phyloP scores from a whole-genome alignment of 805 yeast species.

The Yueomyces sinensis region DNA sequence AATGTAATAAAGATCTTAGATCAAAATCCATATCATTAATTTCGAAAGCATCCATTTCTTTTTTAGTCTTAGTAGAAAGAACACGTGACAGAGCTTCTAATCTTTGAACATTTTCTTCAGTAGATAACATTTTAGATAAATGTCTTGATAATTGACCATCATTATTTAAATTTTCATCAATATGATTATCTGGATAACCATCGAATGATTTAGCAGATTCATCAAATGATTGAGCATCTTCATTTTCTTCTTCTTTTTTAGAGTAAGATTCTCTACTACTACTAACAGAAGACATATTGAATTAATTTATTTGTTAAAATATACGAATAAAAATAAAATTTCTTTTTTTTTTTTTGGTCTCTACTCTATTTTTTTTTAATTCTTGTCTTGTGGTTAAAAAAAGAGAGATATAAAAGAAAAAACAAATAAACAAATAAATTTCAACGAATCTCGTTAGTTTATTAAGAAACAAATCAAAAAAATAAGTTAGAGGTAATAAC shows the following conservation, averaged over 20 bases:
- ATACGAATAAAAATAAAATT: no score
- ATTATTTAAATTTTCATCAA: slow-evolving; percentile 13
- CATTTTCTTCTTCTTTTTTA: background rate
- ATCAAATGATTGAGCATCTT: background rate
- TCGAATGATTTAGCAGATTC: background rate
- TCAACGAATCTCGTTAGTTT: no score
- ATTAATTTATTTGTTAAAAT: no score
- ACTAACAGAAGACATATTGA: background rate
- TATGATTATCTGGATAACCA: background rate
- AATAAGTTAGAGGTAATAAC: no score
- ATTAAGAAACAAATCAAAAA: no score
- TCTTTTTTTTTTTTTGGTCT: no score
- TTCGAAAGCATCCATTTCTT: slow-evolving; percentile 32
- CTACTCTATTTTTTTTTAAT: no score
- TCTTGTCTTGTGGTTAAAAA: no score
- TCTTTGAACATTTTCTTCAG: slow-evolving; percentile 26
- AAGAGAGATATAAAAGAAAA: no score
- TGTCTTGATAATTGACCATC: slow-evolving; percentile 21
- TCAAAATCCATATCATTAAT: slow-evolving; percentile 34
- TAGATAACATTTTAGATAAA: slow-evolving; percentile 20
- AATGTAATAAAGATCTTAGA: slow-evolving; percentile 29
- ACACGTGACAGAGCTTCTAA: slow-evolving; percentile 38
- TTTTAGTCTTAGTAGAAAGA: slow-evolving; percentile 35
- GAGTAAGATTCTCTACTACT: background rate
- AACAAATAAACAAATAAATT: no score